Conservation (phyloP, 2,329 filamentous ascomycete species). For the Westerdykella aurantiaca region DNA sequence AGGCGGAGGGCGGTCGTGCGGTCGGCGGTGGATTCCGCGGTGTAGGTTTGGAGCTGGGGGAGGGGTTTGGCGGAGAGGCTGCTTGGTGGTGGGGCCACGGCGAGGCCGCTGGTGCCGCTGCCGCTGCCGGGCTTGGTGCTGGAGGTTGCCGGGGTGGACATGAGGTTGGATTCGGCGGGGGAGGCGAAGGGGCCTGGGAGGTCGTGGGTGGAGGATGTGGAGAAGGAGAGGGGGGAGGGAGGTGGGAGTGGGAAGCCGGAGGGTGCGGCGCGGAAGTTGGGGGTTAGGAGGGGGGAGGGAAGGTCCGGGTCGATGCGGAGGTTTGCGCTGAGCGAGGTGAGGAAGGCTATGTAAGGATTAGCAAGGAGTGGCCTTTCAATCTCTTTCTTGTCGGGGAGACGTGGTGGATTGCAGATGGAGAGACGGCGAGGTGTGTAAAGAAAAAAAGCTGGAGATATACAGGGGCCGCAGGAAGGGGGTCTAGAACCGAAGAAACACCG, state of each 20-base stretch:
- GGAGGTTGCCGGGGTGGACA: conserved; percentile 36
- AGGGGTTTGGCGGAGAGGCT: conserved; percentile 22
- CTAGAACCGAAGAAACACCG: neutral
- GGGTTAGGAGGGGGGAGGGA: conserved; percentile 59
- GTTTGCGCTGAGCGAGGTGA: conserved; percentile 75
- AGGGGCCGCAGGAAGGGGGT: neutral
- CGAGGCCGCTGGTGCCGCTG: conserved; percentile 8
- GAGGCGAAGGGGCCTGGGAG: conserved; percentile 22
- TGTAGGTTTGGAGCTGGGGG: conserved; percentile 58
- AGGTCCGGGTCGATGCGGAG: conserved; percentile 58
- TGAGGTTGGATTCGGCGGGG: conserved; percentile 30
- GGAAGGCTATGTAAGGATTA: conserved; percentile 57
- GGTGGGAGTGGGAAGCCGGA: conserved; percentile 52
- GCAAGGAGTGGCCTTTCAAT: neutral
- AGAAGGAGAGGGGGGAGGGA: conserved; percentile 42
- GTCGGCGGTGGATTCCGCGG: conserved; percentile 49
- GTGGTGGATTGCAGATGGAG: neutral
- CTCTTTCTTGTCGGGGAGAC: neutral
- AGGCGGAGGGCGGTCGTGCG: conserved; percentile 64
- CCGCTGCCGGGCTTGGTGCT: neutral
- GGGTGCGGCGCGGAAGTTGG: conserved; percentile 46
- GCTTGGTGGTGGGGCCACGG: conserved; percentile 5
- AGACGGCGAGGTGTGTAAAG: neutral
- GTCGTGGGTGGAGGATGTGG: conserved; percentile 35
- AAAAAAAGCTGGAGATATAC: neutral